Conservation (phyloP, 768 basidiomycete genomes). For the Tulasnella sp. region DNA sequence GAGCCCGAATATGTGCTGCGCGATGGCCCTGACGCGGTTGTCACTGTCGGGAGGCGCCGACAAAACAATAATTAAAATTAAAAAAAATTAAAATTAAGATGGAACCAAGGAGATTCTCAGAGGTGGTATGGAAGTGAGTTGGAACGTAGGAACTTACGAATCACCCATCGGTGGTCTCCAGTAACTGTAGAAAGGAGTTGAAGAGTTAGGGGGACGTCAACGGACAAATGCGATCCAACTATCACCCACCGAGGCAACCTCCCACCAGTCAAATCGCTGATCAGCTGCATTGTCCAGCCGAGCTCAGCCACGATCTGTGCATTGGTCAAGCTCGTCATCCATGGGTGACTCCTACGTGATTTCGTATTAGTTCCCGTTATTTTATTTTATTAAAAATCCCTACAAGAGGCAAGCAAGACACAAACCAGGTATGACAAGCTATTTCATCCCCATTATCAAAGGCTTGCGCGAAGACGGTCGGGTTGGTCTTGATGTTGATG, state of each 20-base stretch:
- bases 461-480: constrained; percentile 39
- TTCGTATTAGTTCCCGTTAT: no score
- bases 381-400: no score
- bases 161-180: constrained; percentile 42
- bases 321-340: neutral
- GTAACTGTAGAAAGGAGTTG: no score
- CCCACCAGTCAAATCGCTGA: constrained; percentile 66
- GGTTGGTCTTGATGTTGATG: constrained; percentile 49
- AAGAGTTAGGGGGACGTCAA: no score
- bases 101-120: constrained; percentile 10
- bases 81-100: constrained; percentile 18
- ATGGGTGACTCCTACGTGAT: constrained; percentile 22
- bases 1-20: constrained; percentile 75
- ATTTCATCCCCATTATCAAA: constrained; percentile 32
- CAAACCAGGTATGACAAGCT: constrained; percentile 32
- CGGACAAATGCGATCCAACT: neutral
- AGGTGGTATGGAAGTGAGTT: neutral
- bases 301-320: constrained; percentile 46
- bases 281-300: constrained; percentile 71
- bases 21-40: constrained; percentile 73
- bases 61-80: no score
- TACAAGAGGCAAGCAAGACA: neutral
- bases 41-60: constrained; percentile 45
- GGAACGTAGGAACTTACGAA: no score
- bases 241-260: constrained; percentile 49